Evolutionary conservation across 106 monocot genomes (phyloP).

Genomic region (Gastrodia elata): DNA sequence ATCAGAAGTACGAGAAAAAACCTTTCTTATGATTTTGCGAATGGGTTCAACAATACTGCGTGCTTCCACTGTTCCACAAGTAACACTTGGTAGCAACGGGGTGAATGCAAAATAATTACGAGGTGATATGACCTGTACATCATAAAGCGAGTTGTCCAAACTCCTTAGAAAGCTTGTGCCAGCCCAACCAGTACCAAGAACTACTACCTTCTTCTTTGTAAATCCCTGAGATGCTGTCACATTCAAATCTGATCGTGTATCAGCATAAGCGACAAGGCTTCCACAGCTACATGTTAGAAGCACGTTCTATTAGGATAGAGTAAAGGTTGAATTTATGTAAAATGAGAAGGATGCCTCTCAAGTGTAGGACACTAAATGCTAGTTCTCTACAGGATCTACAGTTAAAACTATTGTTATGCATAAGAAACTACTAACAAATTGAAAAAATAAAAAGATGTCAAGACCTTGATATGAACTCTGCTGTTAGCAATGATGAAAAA

Average conservation of each 20-base stretch:
- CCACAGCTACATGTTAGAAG: conserved; percentile 34
- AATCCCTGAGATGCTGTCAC: conserved; percentile 16
- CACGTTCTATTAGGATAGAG: background rate
- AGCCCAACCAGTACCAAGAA: conserved; percentile 83
- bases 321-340: background rate
- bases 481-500: background rate
- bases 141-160: conserved; percentile 50
- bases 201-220: conserved; percentile 54
- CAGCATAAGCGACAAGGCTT: conserved; percentile 66
- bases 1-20: conserved; percentile 7
- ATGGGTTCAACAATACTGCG: conserved; percentile 67
- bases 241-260: conserved; percentile 28
- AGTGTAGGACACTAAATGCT: background rate
- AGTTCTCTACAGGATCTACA: background rate
- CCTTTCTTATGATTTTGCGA: conserved; percentile 57
- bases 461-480: background rate
- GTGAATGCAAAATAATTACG: conserved; percentile 83
- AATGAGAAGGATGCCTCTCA: background rate
- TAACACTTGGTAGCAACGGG: conserved; percentile 72
- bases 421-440: background rate
- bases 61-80: conserved; percentile 70
- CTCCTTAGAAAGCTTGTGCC: conserved; percentile 62
- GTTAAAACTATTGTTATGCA: background rate
- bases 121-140: conserved; percentile 65
- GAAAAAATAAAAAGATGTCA: background rate